A percentile compares a stretch with the other conserved stretches of the same genome.
Evolutionary conservation across 2,329 filamentous ascomycete species (phyloP).

Genomic region (Aspergillus tanneri): DNA sequence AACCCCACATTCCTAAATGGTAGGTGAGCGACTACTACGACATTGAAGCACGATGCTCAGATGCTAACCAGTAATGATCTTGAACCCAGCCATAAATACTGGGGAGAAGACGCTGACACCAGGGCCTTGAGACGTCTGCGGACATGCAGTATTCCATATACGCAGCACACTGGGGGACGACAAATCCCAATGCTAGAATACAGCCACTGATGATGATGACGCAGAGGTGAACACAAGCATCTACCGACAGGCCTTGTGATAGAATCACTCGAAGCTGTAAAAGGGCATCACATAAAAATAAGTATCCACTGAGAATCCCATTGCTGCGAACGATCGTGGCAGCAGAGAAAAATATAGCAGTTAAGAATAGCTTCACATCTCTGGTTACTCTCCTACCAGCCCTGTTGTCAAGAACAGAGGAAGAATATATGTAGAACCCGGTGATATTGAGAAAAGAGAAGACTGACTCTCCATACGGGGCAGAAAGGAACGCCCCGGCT

Average conservation of each 20-base stretch:
- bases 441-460: slow-evolving; percentile 76
- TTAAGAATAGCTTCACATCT: slow-evolving; percentile 56
- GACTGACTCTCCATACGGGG: slow-evolving; percentile 77
- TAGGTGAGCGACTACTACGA: slow-evolving; percentile 7
- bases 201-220: slow-evolving; percentile 66
- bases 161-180: slow-evolving; percentile 71
- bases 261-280: slow-evolving; percentile 45
- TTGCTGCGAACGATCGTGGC: slow-evolving; percentile 79
- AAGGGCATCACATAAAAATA: slow-evolving; percentile 66
- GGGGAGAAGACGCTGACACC: slow-evolving; percentile 72
- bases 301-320: slow-evolving; percentile 75
- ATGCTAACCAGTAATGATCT: slow-evolving; percentile 76
- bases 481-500: slow-evolving; percentile 83
- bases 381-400: slow-evolving; percentile 26
- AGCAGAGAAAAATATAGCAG: slow-evolving; percentile 68
- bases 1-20: slow-evolving; percentile 78
- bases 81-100: slow-evolving; percentile 94
- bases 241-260: slow-evolving; percentile 33
- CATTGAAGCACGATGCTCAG: background rate
- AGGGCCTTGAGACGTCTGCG: slow-evolving; percentile 54
- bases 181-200: slow-evolving; percentile 64
- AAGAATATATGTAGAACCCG: slow-evolving; percentile 69
- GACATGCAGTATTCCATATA: slow-evolving; percentile 68
- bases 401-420: slow-evolving; percentile 37
- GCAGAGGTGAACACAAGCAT: slow-evolving; percentile 53